These are phyloP conservation scores for Pistacia atlantica DNA, from an alignment of 345 rosid genomes.

Conservation along the genomic window DNA sequence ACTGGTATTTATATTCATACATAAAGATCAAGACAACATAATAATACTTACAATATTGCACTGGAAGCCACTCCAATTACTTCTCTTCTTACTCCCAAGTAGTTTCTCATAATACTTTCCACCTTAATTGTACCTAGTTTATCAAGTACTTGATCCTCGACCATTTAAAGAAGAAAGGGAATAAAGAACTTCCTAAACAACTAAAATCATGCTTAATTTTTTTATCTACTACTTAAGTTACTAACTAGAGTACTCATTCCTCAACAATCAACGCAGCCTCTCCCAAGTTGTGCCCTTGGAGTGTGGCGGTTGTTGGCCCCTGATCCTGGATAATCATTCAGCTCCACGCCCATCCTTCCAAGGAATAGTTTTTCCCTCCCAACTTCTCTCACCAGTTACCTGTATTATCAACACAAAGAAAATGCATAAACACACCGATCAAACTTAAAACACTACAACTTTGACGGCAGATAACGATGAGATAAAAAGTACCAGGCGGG, in stretches of 20 bases:
- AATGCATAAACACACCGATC: not conserved
- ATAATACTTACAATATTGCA: not conserved
- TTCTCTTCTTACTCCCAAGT: not conserved
- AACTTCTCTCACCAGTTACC: constrained; percentile 17
- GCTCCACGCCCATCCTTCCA: constrained; percentile 40
- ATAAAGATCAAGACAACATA: not conserved
- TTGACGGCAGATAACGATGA: not conserved
- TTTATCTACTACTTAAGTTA: too few species aligned
- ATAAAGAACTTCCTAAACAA: constrained; percentile 9
- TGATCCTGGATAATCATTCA: constrained; percentile 73
- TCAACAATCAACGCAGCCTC: constrained; percentile 43
- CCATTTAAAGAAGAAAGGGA: not conserved
- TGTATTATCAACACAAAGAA: not conserved
- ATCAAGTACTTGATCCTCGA: not conserved
- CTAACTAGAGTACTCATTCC: constrained; percentile 17
- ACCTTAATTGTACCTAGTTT: not conserved
- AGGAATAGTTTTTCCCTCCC: constrained; percentile 10
- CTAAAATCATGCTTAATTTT: constrained; percentile 1
- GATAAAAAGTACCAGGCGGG: constrained; percentile 17
- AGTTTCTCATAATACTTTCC: not conserved
- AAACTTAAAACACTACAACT: too few species aligned
- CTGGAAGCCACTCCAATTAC: not conserved
- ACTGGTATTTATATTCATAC: not conserved
- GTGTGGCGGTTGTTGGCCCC: constrained; percentile 86
- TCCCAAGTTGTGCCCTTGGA: constrained; percentile 45